These are phyloP conservation scores for Trifolium pratense DNA, from an alignment of 306 rosid genomes.

Conservation along the genomic window DNA sequence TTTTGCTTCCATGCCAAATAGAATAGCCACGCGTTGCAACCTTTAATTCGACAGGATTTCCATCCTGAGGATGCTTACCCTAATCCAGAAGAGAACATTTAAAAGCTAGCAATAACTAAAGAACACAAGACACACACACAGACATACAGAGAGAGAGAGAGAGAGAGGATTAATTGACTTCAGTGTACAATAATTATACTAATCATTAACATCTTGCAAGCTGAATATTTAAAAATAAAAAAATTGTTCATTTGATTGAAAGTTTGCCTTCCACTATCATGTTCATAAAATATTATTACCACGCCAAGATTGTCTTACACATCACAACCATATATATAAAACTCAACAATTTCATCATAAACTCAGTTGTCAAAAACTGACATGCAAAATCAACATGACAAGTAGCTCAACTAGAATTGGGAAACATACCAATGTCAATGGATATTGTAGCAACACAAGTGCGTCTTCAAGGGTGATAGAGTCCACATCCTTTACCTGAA, in stretches of 20 bases:
- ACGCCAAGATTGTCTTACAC: neutral
- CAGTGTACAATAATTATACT: neutral
- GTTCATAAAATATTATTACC: conserved; percentile 2
- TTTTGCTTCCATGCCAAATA: conserved; percentile 64
- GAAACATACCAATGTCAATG: conserved; percentile 79
- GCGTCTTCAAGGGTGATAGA: conserved; percentile 78
- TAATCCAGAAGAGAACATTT: conserved; percentile 45
- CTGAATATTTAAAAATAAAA: neutral
- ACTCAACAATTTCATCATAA: conserved; percentile 17
- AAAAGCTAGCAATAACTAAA: conserved; percentile 24
- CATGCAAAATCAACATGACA: conserved; percentile 20
- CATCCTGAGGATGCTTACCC: conserved; percentile 92
- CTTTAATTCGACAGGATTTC: conserved; percentile 70
- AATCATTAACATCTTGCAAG: neutral
- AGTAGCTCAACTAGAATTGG: conserved; percentile 34
- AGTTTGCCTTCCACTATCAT: conserved; percentile 14
- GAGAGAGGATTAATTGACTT: conserved; percentile 17
- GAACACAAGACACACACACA: too few relatives aligned
- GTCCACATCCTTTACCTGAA: conserved; percentile 73
- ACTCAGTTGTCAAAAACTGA: neutral
- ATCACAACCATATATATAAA: neutral
- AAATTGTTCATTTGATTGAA: conserved; percentile 12
- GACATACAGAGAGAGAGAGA: neutral
- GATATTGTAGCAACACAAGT: conserved; percentile 70
- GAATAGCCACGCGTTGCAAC: conserved; percentile 63